Evolutionary conservation across 305 asterid genomes (phyloP), one percentile per base, ranked within the genome.

Genomic region (Plantago coronopus): DNA sequence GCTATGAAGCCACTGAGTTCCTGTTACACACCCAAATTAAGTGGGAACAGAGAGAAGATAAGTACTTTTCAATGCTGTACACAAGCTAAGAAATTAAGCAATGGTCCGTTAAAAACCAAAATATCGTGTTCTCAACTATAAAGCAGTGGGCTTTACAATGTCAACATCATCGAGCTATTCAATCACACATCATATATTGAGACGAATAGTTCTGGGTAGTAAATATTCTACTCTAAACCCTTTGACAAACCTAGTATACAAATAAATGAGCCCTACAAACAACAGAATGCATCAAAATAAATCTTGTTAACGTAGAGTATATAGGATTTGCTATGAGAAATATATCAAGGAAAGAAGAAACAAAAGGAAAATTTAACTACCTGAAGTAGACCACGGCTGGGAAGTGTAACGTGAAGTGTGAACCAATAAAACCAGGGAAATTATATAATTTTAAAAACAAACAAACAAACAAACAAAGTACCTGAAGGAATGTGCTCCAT

Each of bases 1-100:
- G 60, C 96, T 81, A 53, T 88, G 95, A 75, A 91, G 96, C 98
- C 98, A 91, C 72, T 88, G 98, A 62, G 84, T 88, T 74, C 94
- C 96, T 91, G 78, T 67, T 20, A 68, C 59, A 58, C 47, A 23
- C 64, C 54, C 72, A 69, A 59, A 43, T 57, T 54, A 63, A 48
- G 48, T 13, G 57, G 25, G 48, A n/a, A 56, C 37, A 18, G 65
- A 54, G 44, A 49, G 11, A 21, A 11, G 42, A 54, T 20, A 40
- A 50, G 20, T 54, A 21, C 13, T 20, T 58, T 44, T 51, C 44
- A 54, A 38, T 54, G 43, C 3, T 9, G 55, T 16, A 54, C 13
- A 62, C 7, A 15, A 67, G 38, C 45, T 17, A 23, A 40, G 48
- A 48, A 46, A 59, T 8, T 10, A 37, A 2, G 43, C 15, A 9